Evolutionary conservation across 2,329 filamentous ascomycete species (phyloP).

Genomic region (Sporothrix protearum): DNA sequence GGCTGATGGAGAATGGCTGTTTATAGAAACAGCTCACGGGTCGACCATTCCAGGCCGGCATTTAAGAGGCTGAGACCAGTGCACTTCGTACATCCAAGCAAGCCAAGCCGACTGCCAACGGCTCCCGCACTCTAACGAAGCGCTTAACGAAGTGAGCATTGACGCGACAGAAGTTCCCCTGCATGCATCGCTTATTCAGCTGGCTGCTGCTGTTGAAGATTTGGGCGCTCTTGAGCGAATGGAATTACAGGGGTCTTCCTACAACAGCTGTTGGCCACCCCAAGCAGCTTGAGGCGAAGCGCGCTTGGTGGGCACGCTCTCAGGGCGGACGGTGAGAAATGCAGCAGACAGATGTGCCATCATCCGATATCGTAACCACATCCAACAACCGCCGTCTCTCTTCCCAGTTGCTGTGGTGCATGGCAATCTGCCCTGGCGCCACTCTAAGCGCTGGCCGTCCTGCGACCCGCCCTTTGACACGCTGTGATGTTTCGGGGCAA

Average conservation of each 20-base stretch:
- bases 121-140: no score
- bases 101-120: no score
- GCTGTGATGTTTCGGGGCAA: neutral
- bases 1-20: no score
- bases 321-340: no score
- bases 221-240: neutral
- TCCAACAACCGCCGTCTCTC: neutral
- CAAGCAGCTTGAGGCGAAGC: no score
- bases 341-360: no score
- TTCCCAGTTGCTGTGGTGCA: neutral
- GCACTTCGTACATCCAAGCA: neutral
- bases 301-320: no score
- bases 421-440: neutral
- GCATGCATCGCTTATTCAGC: neutral
- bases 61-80: no score
- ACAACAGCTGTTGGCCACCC: neutral
- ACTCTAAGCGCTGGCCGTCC: conserved; percentile 6
- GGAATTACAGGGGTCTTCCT: neutral
- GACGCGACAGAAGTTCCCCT: neutral
- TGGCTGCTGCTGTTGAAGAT: neutral
- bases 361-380: neutral
- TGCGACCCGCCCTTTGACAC: neutral
- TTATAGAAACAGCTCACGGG: neutral
- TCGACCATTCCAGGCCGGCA: neutral
- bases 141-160: neutral